Conservation (phyloP, 805 yeast species). For the Saccharomycopsis fibuligera region DNA sequence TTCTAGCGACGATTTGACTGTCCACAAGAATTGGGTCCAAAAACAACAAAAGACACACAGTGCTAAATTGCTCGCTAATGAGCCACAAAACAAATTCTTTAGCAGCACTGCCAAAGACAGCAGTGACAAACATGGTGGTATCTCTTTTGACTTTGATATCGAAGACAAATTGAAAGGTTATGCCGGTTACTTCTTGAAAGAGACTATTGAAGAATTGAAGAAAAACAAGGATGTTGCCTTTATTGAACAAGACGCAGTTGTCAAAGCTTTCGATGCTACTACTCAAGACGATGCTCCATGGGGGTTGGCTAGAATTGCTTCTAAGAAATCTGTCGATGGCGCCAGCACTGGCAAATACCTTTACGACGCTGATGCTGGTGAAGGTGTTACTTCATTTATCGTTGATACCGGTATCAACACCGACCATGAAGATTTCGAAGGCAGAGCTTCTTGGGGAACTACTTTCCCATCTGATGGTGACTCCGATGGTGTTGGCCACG, state of each 20-base stretch:
- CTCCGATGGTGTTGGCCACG: conserved; percentile 55
- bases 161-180: conserved; percentile 53
- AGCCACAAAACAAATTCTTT: conserved; percentile 28
- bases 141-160: conserved; percentile 55
- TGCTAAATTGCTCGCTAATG: too few species aligned
- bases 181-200: conserved; percentile 73
- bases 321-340: conserved; percentile 52
- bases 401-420: conserved; percentile 51
- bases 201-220: conserved; percentile 66
- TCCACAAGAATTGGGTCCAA: conserved; percentile 63
- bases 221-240: conserved; percentile 55
- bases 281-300: conserved; percentile 64
- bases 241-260: conserved; percentile 57
- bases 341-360: conserved; percentile 45
- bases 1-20: conserved; percentile 42
- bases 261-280: conserved; percentile 27
- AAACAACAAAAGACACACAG: too few species aligned
- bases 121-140: conserved; percentile 32
- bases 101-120: too few species aligned
- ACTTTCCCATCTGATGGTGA: conserved; percentile 41
- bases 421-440: conserved; percentile 50
- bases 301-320: conserved; percentile 66
- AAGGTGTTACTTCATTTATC: conserved; percentile 50
- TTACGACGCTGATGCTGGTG: conserved; percentile 53
- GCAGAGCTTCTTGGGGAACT: conserved; percentile 59